Evolutionary conservation across 2,329 filamentous ascomycete species (phyloP).

Genomic region (Coniochaeta ligniaria): DNA sequence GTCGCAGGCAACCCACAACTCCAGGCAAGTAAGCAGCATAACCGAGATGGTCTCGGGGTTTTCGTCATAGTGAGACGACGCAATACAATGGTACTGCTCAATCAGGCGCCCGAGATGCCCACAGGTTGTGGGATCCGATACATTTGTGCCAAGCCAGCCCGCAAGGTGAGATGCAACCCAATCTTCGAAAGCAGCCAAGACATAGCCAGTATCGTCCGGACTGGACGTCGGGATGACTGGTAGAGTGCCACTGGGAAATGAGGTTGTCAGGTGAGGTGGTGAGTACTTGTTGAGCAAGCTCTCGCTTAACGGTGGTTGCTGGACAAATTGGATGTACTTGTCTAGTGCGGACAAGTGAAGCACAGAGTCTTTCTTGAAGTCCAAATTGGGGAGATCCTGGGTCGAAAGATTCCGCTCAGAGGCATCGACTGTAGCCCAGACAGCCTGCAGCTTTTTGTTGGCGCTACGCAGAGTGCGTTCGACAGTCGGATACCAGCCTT

Average conservation of each 20-base stretch:
- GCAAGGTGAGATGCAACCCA: slow-evolving; percentile 37
- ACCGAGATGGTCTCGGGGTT: slow-evolving; percentile 40
- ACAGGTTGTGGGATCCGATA: slow-evolving; percentile 17
- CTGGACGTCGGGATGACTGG: slow-evolving; percentile 4
- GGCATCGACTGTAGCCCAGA: neutral
- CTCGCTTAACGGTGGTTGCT: neutral
- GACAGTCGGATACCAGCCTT: neutral
- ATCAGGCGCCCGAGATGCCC: slow-evolving; percentile 20
- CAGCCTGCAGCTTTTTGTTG: neutral
- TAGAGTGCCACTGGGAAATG: neutral
- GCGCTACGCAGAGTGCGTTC: slow-evolving; percentile 5
- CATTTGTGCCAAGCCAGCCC: slow-evolving; percentile 27
- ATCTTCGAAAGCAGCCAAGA: slow-evolving; percentile 33
- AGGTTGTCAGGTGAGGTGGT: neutral
- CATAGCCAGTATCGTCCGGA: too few relatives aligned
- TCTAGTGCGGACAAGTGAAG: slow-evolving; percentile 6
- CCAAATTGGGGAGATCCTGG: slow-evolving; percentile 2
- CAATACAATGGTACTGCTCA: slow-evolving; percentile 22
- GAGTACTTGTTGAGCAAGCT: neutral
- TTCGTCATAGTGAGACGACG: slow-evolving; percentile 21
- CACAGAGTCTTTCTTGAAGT: slow-evolving; percentile 12
- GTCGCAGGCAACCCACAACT: slow-evolving; percentile 54
- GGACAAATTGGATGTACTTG: slow-evolving; percentile 2
- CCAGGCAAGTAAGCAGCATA: slow-evolving; percentile 48
- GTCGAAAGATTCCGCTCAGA: neutral